Conservation (phyloP, 345 rosid genomes). For the Brassica napus region DNA sequence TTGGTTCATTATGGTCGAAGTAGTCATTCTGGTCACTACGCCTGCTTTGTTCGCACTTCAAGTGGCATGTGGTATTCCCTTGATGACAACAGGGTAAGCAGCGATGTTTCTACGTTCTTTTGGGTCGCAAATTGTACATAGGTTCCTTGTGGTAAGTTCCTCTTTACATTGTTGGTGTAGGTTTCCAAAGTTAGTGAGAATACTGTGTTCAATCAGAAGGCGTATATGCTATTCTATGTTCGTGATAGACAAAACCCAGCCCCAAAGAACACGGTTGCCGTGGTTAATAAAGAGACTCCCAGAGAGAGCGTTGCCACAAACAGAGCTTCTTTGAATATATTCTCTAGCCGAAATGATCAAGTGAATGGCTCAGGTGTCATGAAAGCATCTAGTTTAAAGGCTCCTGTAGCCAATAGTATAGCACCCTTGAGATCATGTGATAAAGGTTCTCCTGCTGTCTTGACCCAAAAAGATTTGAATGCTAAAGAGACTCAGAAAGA, state of each 20-base stretch:
- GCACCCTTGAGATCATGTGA: slow-evolving; percentile 17
- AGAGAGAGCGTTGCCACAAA: slow-evolving; percentile 44
- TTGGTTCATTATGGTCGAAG: slow-evolving; percentile 88
- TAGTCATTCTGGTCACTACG: slow-evolving; percentile 89
- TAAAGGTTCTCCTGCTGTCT: slow-evolving; percentile 33
- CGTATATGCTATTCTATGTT: slow-evolving; percentile 97
- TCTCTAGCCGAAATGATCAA: slow-evolving; percentile 40
- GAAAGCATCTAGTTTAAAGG: slow-evolving; percentile 23
- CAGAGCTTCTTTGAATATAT: slow-evolving; percentile 36
- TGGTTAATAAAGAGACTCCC: slow-evolving; percentile 47
- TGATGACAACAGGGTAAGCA: slow-evolving; percentile 82
- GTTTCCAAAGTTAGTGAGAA: slow-evolving; percentile 80
- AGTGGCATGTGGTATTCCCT: slow-evolving; percentile 93
- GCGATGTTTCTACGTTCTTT: slow-evolving; percentile 20
- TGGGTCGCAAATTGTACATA: slow-evolving; percentile 15
- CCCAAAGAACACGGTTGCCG: slow-evolving; percentile 47
- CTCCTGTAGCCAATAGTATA: slow-evolving; percentile 33
- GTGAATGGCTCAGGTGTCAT: slow-evolving; percentile 38
- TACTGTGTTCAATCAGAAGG: slow-evolving; percentile 82
- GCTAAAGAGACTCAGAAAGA: slow-evolving; percentile 28
- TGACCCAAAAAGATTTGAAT: slow-evolving; percentile 34
- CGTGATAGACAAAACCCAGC: slow-evolving; percentile 67
- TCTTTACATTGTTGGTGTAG: slow-evolving; percentile 49
- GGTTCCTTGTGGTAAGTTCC: neutral
- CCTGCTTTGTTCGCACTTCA: slow-evolving; percentile 89